phyloP scores from a whole-genome alignment of 1,139 yeast genomes.

The Cylindricascospora bacillispora region DNA sequence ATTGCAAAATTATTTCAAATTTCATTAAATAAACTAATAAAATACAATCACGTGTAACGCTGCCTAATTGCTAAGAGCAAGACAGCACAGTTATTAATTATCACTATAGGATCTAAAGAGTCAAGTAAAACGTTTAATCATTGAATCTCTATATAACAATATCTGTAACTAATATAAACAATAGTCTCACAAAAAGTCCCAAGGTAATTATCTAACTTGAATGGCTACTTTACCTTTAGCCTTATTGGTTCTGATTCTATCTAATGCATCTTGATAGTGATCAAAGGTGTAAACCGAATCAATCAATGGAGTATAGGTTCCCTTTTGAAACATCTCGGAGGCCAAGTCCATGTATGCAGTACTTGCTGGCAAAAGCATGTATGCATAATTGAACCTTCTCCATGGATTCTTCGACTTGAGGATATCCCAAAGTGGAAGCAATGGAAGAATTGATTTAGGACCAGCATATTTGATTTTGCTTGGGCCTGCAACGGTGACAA shows the following conservation, averaged over 20 bases:
- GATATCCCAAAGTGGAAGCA: constrained; percentile 1
- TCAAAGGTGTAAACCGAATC: constrained; percentile 42
- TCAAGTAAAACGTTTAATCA: too few relatives aligned
- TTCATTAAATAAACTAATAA: too few relatives aligned
- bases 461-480: constrained; percentile 20
- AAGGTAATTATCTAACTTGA: too few relatives aligned
- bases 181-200: too few relatives aligned
- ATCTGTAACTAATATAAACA: too few relatives aligned
- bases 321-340: constrained; percentile 30
- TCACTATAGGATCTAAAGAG: too few relatives aligned
- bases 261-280: constrained; percentile 38
- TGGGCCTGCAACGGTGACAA: constrained; percentile 43
- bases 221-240: constrained; percentile 56
- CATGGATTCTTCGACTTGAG: constrained; percentile 27
- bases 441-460: constrained; percentile 1
- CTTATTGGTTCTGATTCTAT: constrained; percentile 32
- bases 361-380: constrained; percentile 13
- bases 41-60: too few relatives aligned
- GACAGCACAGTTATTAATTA: too few relatives aligned
- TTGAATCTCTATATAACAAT: too few relatives aligned
- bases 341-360: constrained; percentile 26
- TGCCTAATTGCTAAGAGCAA: too few relatives aligned
- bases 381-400: constrained; percentile 27
- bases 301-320: constrained; percentile 33
- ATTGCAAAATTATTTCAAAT: too few relatives aligned